Base-by-base conservation (phyloP, 1,284 basidiomycete species). In the Schizophyllum commune region DNA sequence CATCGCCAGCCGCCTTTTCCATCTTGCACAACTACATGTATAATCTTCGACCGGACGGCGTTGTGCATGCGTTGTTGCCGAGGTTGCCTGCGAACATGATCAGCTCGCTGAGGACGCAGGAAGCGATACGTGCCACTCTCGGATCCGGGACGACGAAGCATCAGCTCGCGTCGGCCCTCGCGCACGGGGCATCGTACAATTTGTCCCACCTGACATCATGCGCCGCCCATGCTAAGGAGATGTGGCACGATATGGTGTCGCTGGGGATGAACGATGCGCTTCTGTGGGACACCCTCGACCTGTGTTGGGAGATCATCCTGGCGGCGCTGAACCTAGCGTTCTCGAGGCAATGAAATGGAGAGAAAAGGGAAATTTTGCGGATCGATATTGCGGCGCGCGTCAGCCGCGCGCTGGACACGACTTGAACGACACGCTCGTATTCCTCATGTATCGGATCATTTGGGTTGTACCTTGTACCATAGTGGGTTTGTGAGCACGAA, bases 231-330 rank as follows among this genome's bases (percentile, higher is more conserved):
- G 79, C 89, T 39, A 89, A 86, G 67, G 86, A 85, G 59, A 76
- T 91, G 17, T 92, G 89, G 89, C 79, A 83, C 63, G 86, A 89
- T 68, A 79, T 85, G 65, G 83, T 83, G 57, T 80, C 84, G 1
- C 81, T 92, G 51, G 88, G 88, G n/a, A 68, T 91, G 5, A 77
- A 79, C 62, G 83, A 88, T 65, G 77, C 79, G 17, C 80, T 81
- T 54, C 76, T 90, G 22, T 92, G 89, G 89, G 79, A 83, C 60
- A 81, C 82, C 59, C 72, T 91, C 64, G 84, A 87, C 62, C 78
- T 86, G 63, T 86, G 87, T 13, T 92, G 89, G 87, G 83, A 87
- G 67, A 77, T 88, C 65, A 75, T 88, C 55, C 75, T 86, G 53
- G 83, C 83, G 53, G 83, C 86, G n/a, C 77, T 88, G 70, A 84